Percentiles rank a stretch among this genome's conserved stretches.
Evolutionary conservation across 805 yeast species (phyloP).

Genomic region (Maudiozyma pseudohumilis): DNA sequence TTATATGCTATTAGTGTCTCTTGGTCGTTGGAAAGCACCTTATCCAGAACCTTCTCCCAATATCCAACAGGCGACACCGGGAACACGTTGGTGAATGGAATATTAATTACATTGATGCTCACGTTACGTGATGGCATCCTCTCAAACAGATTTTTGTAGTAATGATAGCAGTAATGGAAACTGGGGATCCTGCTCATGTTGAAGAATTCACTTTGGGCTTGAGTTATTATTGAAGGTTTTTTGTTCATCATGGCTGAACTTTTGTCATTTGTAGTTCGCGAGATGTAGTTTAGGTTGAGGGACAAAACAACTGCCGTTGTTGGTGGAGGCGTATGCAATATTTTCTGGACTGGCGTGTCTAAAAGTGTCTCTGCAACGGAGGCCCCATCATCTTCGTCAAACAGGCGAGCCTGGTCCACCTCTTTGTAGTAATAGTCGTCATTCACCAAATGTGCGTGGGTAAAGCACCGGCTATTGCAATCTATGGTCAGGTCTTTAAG

Average conservation of each 20-base stretch:
- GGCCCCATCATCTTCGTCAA: constrained; percentile 8
- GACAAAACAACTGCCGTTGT: constrained; percentile 24
- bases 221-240: constrained; percentile 19
- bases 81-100: constrained; percentile 28
- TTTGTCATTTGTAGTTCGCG: constrained; percentile 11
- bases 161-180: constrained; percentile 26
- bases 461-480: constrained; percentile 38
- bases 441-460: constrained; percentile 13
- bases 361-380: constrained; percentile 23
- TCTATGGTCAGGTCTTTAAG: constrained; percentile 37
- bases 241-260: constrained; percentile 4
- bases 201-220: constrained; percentile 19
- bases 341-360: constrained; percentile 13
- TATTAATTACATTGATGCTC: constrained; percentile 24
- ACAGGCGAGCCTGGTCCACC: constrained; percentile 1
- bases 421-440: constrained; percentile 19
- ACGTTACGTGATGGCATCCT: constrained; percentile 23
- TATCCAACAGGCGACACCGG: constrained; percentile 22
- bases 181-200: constrained; percentile 16
- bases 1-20: constrained; percentile 21
- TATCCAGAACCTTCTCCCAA: constrained; percentile 15
- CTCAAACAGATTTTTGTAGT: constrained; percentile 23
- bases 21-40: constrained; percentile 16
- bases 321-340: constrained; percentile 26
- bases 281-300: constrained; percentile 17